phyloP scores from a whole-genome alignment of 352 stramenopile genomes.

The Phytophthora cryptogea region DNA sequence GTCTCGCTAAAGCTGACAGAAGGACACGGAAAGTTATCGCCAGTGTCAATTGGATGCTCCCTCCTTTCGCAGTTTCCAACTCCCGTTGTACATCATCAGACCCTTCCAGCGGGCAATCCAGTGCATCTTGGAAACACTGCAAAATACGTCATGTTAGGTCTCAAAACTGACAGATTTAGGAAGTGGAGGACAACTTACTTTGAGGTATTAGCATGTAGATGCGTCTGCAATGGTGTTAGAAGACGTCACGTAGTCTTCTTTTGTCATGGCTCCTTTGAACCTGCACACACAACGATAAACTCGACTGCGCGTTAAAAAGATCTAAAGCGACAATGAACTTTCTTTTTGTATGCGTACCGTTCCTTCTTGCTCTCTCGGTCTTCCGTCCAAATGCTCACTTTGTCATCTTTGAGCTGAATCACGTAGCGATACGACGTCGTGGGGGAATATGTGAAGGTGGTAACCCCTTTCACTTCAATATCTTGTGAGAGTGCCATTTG shows the following conservation, averaged over 20 bases:
- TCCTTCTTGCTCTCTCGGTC: too few species aligned
- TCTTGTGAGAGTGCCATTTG: too few species aligned
- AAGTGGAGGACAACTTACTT: neutral
- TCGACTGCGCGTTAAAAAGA: neutral
- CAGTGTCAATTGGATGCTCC: conserved; percentile 8
- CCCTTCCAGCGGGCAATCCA: conserved; percentile 8
- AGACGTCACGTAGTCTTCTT: conserved; percentile 3
- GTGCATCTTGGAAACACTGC: conserved; percentile 24
- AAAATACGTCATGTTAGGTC: neutral
- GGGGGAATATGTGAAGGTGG: too few species aligned
- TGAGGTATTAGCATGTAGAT: neutral
- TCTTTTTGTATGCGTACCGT: neutral
- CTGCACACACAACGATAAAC: too few species aligned
- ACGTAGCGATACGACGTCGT: too few species aligned
- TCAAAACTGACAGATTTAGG: neutral
- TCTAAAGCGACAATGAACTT: neutral
- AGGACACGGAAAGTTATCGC: conserved; percentile 5
- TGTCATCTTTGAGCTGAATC: too few species aligned
- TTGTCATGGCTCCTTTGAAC: conserved; percentile 1
- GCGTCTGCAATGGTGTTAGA: conserved; percentile 1
- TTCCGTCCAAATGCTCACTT: too few species aligned
- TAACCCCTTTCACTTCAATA: too few species aligned
- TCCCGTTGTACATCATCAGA: conserved; percentile 11
- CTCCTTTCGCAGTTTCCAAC: neutral
- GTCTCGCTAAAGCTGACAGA: too few species aligned